These are phyloP conservation scores for Colletotrichum tabaci DNA, from an alignment of 2,329 filamentous ascomycete species.

Conservation along the genomic window DNA sequence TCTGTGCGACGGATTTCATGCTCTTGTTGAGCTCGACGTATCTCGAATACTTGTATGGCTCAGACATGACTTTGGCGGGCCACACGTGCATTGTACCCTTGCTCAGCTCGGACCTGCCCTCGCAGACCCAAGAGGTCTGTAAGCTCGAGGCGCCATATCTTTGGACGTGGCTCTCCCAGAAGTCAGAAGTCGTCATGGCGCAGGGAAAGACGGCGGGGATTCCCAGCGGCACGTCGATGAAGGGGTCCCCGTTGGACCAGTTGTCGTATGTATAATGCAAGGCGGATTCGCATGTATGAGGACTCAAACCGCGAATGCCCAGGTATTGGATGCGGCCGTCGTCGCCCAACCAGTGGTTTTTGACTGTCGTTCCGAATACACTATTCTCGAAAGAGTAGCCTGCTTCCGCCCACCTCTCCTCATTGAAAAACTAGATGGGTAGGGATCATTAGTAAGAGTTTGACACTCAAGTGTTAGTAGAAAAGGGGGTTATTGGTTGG, in stretches of 20 bases:
- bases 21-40: background rate
- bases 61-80: background rate
- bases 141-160: conserved; percentile 17
- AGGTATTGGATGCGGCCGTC: background rate
- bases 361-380: conserved; percentile 11
- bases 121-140: background rate
- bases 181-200: conserved; percentile 8
- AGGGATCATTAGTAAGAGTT: background rate
- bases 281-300: background rate
- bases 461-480: background rate
- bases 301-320: background rate
- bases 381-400: conserved; percentile 24
- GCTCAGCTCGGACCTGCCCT: background rate
- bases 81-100: background rate
- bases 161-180: conserved; percentile 1
- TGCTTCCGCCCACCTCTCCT: conserved; percentile 28
- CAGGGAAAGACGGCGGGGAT: background rate
- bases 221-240: background rate
- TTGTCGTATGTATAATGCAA: background rate
- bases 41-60: background rate
- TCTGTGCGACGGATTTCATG: background rate
- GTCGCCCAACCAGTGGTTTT: background rate
- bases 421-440: conserved; percentile 19
- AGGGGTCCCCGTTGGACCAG: conserved; percentile 14
- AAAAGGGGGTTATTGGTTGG: no score